These are phyloP conservation scores for Fennellomyces sp. DNA, from an alignment of 371 early-diverging fungal genomes.

Conservation along the genomic window DNA sequence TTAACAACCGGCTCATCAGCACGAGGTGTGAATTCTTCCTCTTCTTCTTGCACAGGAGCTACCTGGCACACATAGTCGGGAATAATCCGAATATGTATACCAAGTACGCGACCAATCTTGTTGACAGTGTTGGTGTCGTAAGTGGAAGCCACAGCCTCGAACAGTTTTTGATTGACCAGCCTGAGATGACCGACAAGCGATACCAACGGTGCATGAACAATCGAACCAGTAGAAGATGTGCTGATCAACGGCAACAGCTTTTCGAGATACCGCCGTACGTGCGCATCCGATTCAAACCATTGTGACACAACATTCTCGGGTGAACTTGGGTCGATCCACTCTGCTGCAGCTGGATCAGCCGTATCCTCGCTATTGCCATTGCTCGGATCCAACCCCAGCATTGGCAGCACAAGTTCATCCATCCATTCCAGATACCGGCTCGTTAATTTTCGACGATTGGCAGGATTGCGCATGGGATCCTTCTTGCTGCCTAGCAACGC, in stretches of 20 bases:
- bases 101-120: constrained; percentile 36
- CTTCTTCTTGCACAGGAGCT: constrained; percentile 1
- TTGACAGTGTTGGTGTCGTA: constrained; percentile 32
- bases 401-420: constrained; percentile 42
- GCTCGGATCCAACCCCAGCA: constrained; percentile 31
- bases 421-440: constrained; percentile 45
- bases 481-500: constrained; percentile 17
- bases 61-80: constrained; percentile 28
- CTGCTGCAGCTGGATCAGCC: not conserved
- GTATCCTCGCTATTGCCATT: constrained; percentile 18
- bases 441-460: constrained; percentile 40
- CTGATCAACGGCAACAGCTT: constrained; percentile 38
- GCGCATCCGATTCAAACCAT: constrained; percentile 51
- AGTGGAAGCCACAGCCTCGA: constrained; percentile 33
- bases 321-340: constrained; percentile 20
- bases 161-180: constrained; percentile 38
- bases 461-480: constrained; percentile 30
- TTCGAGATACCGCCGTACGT: constrained; percentile 36
- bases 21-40: too few species aligned
- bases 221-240: constrained; percentile 33
- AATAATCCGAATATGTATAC: constrained; percentile 37
- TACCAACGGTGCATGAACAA: constrained; percentile 39
- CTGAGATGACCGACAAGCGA: constrained; percentile 43
- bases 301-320: constrained; percentile 11
- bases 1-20: too few species aligned